Evolutionary conservation across 768 basidiomycete genomes (phyloP).

Genomic region (Boletellus sp.): DNA sequence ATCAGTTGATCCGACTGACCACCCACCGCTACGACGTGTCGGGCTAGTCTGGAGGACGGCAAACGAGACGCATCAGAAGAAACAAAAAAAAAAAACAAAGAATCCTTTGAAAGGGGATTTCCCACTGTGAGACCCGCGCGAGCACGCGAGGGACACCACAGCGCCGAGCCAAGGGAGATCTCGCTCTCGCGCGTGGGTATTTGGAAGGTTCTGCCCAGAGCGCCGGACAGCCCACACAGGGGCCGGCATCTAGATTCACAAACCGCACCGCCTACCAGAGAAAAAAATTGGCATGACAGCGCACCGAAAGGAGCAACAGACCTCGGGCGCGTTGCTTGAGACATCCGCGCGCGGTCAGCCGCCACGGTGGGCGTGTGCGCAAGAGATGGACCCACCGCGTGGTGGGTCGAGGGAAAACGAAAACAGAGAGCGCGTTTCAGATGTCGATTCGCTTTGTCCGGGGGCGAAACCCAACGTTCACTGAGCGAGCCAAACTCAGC

Average conservation of each 20-base stretch:
- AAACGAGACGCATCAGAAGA: slow-evolving; percentile 1
- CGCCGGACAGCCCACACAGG: slow-evolving; percentile 5
- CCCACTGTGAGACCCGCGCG: slow-evolving; percentile 23
- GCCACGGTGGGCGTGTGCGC: no score
- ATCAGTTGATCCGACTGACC: background rate
- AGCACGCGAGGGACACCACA: background rate
- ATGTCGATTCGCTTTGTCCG: background rate
- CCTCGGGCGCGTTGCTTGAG: slow-evolving; percentile 2
- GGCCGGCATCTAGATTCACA: background rate
- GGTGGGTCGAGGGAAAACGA: no score
- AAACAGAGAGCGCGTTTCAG: background rate
- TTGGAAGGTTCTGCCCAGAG: background rate
- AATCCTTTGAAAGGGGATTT: slow-evolving; percentile 1
- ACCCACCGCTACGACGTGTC: no score
- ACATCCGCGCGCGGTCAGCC: background rate
- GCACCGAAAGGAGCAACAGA: background rate
- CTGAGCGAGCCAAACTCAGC: slow-evolving; percentile 1
- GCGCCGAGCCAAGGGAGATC: slow-evolving; percentile 17
- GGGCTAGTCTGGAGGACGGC: background rate
- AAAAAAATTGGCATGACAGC: slow-evolving; percentile 11
- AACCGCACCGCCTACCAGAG: slow-evolving; percentile 1
- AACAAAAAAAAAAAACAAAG: background rate
- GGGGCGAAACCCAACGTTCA: no score
- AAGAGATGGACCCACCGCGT: no score
- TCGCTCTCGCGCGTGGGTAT: background rate